Base-by-base conservation (phyloP, 768 basidiomycete species). In the Naganishia antarctica region DNA sequence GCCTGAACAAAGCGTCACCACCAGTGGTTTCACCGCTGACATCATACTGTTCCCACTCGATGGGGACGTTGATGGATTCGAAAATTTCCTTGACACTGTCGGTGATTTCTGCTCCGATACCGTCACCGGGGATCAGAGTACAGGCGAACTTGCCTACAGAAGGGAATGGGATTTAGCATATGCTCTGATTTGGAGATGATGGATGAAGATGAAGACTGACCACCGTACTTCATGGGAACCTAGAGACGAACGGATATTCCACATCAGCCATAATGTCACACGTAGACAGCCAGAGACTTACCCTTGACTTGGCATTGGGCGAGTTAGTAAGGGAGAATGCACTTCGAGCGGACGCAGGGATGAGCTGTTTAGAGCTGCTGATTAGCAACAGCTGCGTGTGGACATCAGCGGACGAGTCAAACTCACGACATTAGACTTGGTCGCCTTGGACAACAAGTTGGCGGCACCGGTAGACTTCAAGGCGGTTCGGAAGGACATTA, bases 11-110 rank as follows among this genome's bases (percentile, higher is more conserved):
- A 50, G 86, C 89, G 78, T 97, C 96, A 70, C 92, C 92, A 50
- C 89, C 83, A 41, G 89, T 89, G 40, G 93, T 94, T 83, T 93
- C 86, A 65, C 96, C 96, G 43, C 92, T 94, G 68, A 99, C 92
- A 74, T 97, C 85, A 80, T 93, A 97, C 78, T 97, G 92, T 74
- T 97, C 93, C 90, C 91, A 96, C 77, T 97, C 91, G 80, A 99
- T 94, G 78, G 96, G 96, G 32, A 93, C 96, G 75, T 98, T 99
- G 76, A 91, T 85, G 70, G 90, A 84, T 78, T 94, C 91, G 75
- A 99, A 99, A 76, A 99, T 93, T 80, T 98, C 93, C 81, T 99
- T 98, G 70, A 99, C 93, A 1, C 91, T 93, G 80, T 94, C 90
- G 65, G 94, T 91, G 75, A 99, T 91, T 81, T 99, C 96, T 73